Evolutionary conservation across 306 rosid genomes (phyloP).

Genomic region (Dryas octopetala): DNA sequence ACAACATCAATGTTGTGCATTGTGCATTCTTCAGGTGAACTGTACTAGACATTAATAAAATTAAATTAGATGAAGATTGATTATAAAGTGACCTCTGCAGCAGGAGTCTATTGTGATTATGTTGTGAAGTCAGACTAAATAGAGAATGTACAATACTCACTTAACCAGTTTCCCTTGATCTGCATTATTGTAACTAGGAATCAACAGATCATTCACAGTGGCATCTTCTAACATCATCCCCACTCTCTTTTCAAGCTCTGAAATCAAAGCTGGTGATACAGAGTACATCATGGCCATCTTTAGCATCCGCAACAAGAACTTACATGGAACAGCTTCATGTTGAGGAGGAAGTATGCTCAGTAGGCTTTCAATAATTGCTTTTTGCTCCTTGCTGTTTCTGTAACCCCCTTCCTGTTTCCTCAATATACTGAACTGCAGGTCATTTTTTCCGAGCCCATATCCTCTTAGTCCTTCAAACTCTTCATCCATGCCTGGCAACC

Average conservation of each 20-base stretch:
- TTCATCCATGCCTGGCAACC: constrained; percentile 61
- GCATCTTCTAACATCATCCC: constrained; percentile 87
- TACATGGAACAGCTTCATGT: constrained; percentile 75
- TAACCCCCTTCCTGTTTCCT: constrained; percentile 46
- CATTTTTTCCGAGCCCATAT: constrained; percentile 61
- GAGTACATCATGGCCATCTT: constrained; percentile 85
- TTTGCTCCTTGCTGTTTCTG: constrained; percentile 64
- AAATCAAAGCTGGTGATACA: constrained; percentile 70
- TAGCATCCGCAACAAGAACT: constrained; percentile 71
- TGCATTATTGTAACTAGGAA: constrained; percentile 66
- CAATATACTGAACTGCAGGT: constrained; percentile 56
- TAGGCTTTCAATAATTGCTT: constrained; percentile 66
- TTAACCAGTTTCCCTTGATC: constrained; percentile 50
- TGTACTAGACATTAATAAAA: constrained; percentile 37
- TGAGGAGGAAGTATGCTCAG: constrained; percentile 80
- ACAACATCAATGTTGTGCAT: constrained; percentile 77
- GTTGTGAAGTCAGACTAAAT: constrained; percentile 11
- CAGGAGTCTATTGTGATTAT: constrained; percentile 5
- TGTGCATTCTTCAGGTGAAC: constrained; percentile 57
- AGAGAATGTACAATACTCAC: constrained; percentile 50
- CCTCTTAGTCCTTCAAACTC: constrained; percentile 76
- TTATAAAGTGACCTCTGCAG: constrained; percentile 10
- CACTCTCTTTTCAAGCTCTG: constrained; percentile 86
- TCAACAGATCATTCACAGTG: constrained; percentile 73
- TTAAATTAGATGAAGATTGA: constrained; percentile 21